Conservation (phyloP, 2,329 filamentous ascomycete genomes). For the Colletotrichum magnum region DNA sequence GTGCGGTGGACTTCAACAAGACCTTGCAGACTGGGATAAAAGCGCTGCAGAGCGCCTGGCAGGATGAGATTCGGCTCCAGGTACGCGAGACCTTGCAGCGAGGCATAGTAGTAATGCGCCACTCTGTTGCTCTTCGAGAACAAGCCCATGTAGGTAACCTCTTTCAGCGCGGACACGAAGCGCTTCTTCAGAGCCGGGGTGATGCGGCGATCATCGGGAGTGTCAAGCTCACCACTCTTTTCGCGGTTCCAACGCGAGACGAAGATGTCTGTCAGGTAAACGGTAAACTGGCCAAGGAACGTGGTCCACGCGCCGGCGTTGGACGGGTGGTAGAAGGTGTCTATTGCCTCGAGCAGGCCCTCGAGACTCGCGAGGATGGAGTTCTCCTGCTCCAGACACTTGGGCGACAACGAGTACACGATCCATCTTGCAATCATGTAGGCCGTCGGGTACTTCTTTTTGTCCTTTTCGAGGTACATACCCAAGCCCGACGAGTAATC, state of each 20-base stretch:
- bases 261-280: slow-evolving; percentile 95
- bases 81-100: slow-evolving; percentile 89
- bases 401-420: slow-evolving; percentile 90
- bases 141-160: slow-evolving; percentile 98
- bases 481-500: slow-evolving; percentile 88
- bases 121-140: slow-evolving; percentile 96
- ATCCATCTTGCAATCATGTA: slow-evolving; percentile 96
- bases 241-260: slow-evolving; percentile 98
- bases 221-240: slow-evolving; percentile 90
- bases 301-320: slow-evolving; percentile 95
- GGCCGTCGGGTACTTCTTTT: slow-evolving; percentile 90
- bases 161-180: slow-evolving; percentile 89
- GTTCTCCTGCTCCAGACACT: slow-evolving; percentile 80
- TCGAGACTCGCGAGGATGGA: slow-evolving; percentile 90
- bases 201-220: slow-evolving; percentile 84
- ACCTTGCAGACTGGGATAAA: slow-evolving; percentile 97
- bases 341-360: slow-evolving; percentile 92
- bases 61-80: slow-evolving; percentile 93
- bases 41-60: slow-evolving; percentile 92
- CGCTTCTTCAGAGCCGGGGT: slow-evolving; percentile 86
- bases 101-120: slow-evolving; percentile 91
- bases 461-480: slow-evolving; percentile 90
- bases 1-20: slow-evolving; percentile 97
- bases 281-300: slow-evolving; percentile 89
- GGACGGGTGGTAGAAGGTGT: slow-evolving; percentile 98